Percentiles rank a stretch among this genome's conserved stretches.
Evolutionary conservation across 2,329 filamentous ascomycete species (phyloP).

Genomic region (Cercospora sp.): DNA sequence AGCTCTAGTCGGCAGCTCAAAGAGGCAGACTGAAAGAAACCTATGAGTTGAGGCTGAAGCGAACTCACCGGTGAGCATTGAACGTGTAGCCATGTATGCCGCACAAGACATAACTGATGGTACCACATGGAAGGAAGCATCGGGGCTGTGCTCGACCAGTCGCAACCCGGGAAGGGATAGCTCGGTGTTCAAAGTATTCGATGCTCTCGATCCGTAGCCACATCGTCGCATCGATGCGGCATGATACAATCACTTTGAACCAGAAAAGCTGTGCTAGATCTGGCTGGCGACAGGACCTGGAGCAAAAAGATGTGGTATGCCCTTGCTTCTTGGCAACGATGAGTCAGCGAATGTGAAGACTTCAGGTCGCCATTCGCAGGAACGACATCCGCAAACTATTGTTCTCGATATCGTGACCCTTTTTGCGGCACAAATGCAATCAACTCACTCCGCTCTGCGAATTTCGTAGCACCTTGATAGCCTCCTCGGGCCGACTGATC

Average conservation of each 20-base stretch:
- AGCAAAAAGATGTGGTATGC: background rate
- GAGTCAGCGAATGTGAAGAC: background rate
- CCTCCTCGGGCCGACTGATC: background rate
- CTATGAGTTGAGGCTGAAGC: background rate
- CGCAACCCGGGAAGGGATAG: background rate
- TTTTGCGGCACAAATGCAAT: background rate
- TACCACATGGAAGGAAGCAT: background rate
- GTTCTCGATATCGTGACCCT: background rate
- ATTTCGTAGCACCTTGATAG: background rate
- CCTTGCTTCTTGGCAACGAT: background rate
- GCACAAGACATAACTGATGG: background rate
- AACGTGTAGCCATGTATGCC: background rate
- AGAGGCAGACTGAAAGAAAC: background rate
- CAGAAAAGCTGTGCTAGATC: background rate
- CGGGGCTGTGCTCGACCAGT: background rate
- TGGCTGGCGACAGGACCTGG: background rate
- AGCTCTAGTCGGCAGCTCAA: background rate
- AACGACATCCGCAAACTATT: background rate
- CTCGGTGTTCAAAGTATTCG: background rate
- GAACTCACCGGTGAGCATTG: background rate
- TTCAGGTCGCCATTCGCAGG: background rate
- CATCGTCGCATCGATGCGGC: background rate
- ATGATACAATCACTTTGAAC: background rate
- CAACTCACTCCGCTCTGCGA: background rate
- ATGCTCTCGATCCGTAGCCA: background rate